Evolutionary conservation across 352 stramenopile species (phyloP).

Genomic region (Saprolegnia parasitica): DNA sequence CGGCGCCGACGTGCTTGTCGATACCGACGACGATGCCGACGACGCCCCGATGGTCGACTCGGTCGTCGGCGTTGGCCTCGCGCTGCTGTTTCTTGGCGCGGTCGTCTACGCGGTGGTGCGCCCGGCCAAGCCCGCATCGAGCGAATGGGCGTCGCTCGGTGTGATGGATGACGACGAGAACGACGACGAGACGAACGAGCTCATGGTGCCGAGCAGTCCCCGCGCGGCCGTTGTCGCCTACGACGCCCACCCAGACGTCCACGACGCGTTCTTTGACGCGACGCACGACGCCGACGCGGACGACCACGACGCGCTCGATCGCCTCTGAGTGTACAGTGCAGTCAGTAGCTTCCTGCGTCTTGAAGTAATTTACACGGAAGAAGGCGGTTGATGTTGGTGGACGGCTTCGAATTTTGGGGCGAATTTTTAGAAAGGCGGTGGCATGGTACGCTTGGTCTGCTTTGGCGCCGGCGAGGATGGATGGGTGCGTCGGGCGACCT

Average conservation of each 20-base stretch:
- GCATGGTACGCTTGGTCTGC: too few species aligned
- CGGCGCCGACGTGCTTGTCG: slow-evolving; percentile 22
- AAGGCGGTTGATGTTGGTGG: not conserved
- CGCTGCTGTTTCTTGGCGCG: slow-evolving; percentile 63
- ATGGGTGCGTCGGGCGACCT: too few species aligned
- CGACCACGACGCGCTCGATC: slow-evolving; percentile 13
- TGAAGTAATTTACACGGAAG: not conserved
- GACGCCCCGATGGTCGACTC: slow-evolving; percentile 63
- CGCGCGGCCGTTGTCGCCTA: not conserved
- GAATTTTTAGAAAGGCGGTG: too few species aligned
- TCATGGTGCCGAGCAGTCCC: slow-evolving; percentile 10
- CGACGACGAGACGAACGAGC: slow-evolving; percentile 2
- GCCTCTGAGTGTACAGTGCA: slow-evolving; percentile 8
- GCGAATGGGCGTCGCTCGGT: slow-evolving; percentile 56
- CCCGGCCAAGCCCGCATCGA: slow-evolving; percentile 50
- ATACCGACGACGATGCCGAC: slow-evolving; percentile 19
- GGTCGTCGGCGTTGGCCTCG: slow-evolving; percentile 63
- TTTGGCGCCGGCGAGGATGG: too few species aligned
- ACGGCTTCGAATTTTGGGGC: too few species aligned
- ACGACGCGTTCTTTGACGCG: slow-evolving; percentile 28
- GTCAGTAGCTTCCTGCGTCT: not conserved
- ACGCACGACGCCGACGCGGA: slow-evolving; percentile 3
- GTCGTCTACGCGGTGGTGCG: slow-evolving; percentile 46
- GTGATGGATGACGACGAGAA: slow-evolving; percentile 38
- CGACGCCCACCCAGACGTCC: slow-evolving; percentile 15